These are phyloP conservation scores for Rhizophagus sp. DNA, from an alignment of 192 early-diverging fungal genomes.

Conservation along the genomic window DNA sequence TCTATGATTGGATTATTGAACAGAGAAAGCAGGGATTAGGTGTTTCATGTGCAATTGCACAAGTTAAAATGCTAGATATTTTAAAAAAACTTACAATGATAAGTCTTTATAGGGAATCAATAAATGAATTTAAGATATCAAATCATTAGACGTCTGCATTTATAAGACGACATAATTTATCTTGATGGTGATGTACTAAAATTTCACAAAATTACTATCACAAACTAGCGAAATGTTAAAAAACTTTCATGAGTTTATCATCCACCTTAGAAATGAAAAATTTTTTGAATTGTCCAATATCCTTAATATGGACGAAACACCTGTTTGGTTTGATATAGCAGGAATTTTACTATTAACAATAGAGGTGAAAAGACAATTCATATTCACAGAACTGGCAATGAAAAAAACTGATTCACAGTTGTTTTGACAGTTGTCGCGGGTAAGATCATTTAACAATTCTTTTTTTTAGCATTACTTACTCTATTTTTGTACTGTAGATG, in stretches of 20 bases:
- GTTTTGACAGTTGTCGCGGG: not conserved
- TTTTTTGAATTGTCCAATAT: not conserved
- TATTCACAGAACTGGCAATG: not conserved
- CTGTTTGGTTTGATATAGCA: not conserved
- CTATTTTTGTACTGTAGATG: not conserved
- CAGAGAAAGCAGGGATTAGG: not conserved
- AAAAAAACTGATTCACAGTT: conserved; percentile 11
- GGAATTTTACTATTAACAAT: not conserved
- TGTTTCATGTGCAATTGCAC: not conserved
- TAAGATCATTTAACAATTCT: too few relatives aligned
- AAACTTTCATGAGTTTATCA: conserved; percentile 1
- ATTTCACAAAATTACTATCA: not conserved
- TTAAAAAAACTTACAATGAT: not conserved
- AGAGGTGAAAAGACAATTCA: conserved; percentile 4
- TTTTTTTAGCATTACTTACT: too few relatives aligned
- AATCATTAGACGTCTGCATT: too few relatives aligned
- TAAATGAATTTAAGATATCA: not conserved
- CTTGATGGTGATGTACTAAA: not conserved
- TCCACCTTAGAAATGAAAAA: not conserved
- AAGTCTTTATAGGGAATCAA: not conserved
- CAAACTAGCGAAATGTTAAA: not conserved
- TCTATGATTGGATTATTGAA: not conserved
- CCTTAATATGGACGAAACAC: too few relatives aligned
- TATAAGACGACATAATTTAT: too few relatives aligned
- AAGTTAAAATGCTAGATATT: not conserved